Evolutionary conservation across 441 rosid species (phyloP).

Genomic region (Geranium incanum): DNA sequence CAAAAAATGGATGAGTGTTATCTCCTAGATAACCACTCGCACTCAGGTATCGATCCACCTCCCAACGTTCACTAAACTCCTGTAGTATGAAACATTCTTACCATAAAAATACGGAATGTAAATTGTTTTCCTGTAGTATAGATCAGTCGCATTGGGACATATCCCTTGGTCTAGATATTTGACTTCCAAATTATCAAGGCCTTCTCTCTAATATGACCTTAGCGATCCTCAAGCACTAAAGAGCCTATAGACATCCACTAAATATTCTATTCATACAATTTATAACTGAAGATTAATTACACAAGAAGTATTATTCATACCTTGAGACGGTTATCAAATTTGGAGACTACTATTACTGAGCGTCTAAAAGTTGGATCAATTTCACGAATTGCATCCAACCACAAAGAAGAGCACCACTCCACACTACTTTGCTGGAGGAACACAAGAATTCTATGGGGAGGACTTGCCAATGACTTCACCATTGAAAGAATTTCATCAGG

Average conservation of each 20-base stretch:
- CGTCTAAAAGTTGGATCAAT: slow-evolving; percentile 82
- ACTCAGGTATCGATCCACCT: slow-evolving; percentile 81
- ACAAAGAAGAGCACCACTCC: slow-evolving; percentile 92
- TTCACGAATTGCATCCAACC: slow-evolving; percentile 83
- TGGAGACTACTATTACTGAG: slow-evolving; percentile 80
- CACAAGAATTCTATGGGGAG: slow-evolving; percentile 84
- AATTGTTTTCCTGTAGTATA: neutral
- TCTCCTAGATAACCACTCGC: slow-evolving; percentile 94
- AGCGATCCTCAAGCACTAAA: neutral
- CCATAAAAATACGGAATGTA: slow-evolving; percentile 13
- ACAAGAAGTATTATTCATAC: slow-evolving; percentile 25
- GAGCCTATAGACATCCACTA: neutral
- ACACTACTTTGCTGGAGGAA: slow-evolving; percentile 97
- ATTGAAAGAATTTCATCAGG: slow-evolving; percentile 87
- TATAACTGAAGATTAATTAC: neutral
- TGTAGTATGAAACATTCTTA: slow-evolving; percentile 24
- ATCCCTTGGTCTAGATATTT: neutral
- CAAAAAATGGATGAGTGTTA: slow-evolving; percentile 69
- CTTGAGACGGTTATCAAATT: slow-evolving; percentile 93
- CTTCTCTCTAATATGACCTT: neutral
- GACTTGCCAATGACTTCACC: slow-evolving; percentile 87
- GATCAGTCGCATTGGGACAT: neutral
- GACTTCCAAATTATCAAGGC: neutral
- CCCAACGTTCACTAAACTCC: slow-evolving; percentile 84
- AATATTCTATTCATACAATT: neutral